These are phyloP conservation scores for Yarrowia sp. DNA, from an alignment of 805 yeast genomes.

Conservation along the genomic window DNA sequence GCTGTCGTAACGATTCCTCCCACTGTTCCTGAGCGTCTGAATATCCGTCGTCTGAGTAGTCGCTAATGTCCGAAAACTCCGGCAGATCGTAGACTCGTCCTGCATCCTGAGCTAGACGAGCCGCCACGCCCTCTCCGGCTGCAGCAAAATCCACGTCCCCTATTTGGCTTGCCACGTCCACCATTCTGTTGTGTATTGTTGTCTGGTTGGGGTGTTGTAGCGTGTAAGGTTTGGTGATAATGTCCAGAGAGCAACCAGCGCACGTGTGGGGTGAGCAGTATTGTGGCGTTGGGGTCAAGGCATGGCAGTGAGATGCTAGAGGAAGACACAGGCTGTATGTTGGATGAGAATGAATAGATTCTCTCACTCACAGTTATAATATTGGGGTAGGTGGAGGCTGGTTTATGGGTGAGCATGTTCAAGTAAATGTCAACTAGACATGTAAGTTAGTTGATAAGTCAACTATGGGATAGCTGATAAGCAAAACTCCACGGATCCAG, in stretches of 20 bases:
- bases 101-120: neutral
- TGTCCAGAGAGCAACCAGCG: neutral
- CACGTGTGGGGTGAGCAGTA: neutral
- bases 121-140: slow-evolving; percentile 14
- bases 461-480: neutral
- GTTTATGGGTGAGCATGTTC: neutral
- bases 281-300: neutral
- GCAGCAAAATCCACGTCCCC: slow-evolving; percentile 6
- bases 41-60: slow-evolving; percentile 28
- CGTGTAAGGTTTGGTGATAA: neutral
- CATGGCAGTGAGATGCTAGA: neutral
- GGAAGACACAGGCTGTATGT: neutral
- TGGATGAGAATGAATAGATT: too few relatives aligned
- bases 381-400: neutral
- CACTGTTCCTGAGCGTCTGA: slow-evolving; percentile 65
- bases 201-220: slow-evolving; percentile 11
- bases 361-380: neutral
- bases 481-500: too few relatives aligned
- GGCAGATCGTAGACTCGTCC: slow-evolving; percentile 26
- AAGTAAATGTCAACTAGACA: neutral
- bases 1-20: slow-evolving; percentile 65
- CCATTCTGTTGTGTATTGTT: slow-evolving; percentile 8
- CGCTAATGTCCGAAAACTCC: slow-evolving; percentile 28
- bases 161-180: slow-evolving; percentile 16
- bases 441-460: neutral